phyloP scores from a whole-genome alignment of 495 filamentous ascomycete species.

The Aspergillus homomorphus region DNA sequence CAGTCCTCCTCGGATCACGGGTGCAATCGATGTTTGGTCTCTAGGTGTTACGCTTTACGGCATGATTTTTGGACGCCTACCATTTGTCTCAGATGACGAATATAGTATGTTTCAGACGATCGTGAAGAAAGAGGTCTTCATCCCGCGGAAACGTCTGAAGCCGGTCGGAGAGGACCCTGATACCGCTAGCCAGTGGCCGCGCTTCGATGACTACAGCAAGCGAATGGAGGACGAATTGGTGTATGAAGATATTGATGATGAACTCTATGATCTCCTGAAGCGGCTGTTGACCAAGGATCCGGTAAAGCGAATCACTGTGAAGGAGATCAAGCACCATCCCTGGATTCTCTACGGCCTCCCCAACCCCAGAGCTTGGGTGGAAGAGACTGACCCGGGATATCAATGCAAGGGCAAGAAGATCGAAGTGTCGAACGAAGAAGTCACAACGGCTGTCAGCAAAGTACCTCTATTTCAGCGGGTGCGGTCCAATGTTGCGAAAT shows the following conservation, averaged over 20 bases:
- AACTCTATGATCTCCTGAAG: conserved; percentile 75
- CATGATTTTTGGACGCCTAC: conserved; percentile 87
- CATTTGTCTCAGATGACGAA: conserved; percentile 87
- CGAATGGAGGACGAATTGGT: conserved; percentile 64
- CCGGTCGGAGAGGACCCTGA: conserved; percentile 64
- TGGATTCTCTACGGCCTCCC: conserved; percentile 84
- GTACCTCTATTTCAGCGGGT: conserved; percentile 78
- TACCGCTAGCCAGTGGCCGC: conserved; percentile 29
- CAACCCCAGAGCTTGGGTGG: conserved; percentile 77
- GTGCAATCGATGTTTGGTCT: conserved; percentile 93
- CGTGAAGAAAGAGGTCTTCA: conserved; percentile 83
- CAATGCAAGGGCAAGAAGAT: conserved; percentile 85
- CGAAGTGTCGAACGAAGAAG: conserved; percentile 85
- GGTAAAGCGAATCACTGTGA: conserved; percentile 77
- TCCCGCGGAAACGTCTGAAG: conserved; percentile 74
- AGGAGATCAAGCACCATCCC: conserved; percentile 93
- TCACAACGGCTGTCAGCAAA: conserved; percentile 85
- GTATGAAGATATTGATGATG: conserved; percentile 82
- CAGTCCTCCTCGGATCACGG: conserved; percentile 53
- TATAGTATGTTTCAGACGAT: conserved; percentile 88
- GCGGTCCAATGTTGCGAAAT: conserved; percentile 52
- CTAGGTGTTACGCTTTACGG: conserved; percentile 94
- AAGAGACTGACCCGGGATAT: conserved; percentile 84
- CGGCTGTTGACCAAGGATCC: conserved; percentile 88
- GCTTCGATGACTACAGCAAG: conserved; percentile 44